Evolutionary conservation across 768 basidiomycete genomes (phyloP).

Genomic region (Pulveroboletus frians): DNA sequence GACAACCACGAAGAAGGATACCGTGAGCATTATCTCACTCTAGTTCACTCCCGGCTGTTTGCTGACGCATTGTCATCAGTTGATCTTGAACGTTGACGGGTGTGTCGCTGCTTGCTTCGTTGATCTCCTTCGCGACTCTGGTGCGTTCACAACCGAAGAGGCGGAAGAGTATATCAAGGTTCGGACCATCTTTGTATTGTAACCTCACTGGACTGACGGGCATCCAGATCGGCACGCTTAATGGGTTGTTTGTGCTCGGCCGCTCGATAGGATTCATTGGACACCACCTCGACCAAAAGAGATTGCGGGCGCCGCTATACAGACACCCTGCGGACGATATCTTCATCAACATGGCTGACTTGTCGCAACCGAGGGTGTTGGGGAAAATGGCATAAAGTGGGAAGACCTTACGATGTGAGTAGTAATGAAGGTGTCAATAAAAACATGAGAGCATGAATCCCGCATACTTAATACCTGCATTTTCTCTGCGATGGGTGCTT

Average conservation of each 20-base stretch:
- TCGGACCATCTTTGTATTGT: not conserved
- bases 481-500: not conserved
- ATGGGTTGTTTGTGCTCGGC: conserved; percentile 95
- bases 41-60: not conserved
- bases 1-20: conserved; percentile 96
- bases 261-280: conserved; percentile 98
- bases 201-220: not conserved
- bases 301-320: conserved; percentile 88
- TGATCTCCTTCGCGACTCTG: conserved; percentile 85
- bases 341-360: conserved; percentile 90
- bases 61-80: conserved; percentile 33
- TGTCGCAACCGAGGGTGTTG: conserved; percentile 76
- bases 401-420: not conserved
- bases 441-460: conserved; percentile 8
- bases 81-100: conserved; percentile 95
- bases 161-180: conserved; percentile 95
- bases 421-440: not conserved
- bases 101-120: conserved; percentile 96
- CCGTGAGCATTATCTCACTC: conserved; percentile 36
- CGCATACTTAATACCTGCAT: conserved; percentile 18
- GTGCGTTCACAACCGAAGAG: conserved; percentile 93
- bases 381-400: conserved; percentile 33
- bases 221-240: conserved; percentile 76
- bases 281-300: conserved; percentile 95
- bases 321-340: conserved; percentile 94